A percentile compares a stretch with the other conserved stretches of the same genome.
These are phyloP conservation scores for Geopyxis carbonaria DNA, from an alignment of 495 filamentous ascomycete species.

Conservation along the genomic window DNA sequence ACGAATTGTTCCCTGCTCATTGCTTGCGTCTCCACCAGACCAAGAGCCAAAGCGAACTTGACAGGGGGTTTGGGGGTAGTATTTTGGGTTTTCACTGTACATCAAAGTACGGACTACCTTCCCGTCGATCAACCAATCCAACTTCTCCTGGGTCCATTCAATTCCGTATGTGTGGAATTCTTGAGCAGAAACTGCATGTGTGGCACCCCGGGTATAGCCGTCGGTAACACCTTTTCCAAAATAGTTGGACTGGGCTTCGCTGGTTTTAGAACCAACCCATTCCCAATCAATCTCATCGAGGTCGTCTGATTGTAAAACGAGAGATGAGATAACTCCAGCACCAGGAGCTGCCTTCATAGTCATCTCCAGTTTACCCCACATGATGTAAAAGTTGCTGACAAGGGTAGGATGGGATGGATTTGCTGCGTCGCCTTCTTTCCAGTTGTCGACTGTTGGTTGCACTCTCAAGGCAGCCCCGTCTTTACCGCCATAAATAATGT, in stretches of 20 bases:
- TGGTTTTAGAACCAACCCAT: constrained; percentile 50
- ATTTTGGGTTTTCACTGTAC: constrained; percentile 16
- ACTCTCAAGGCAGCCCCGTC: constrained; percentile 79
- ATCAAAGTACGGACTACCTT: constrained; percentile 47
- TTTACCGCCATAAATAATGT: constrained; percentile 49
- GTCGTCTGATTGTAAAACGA: constrained; percentile 76
- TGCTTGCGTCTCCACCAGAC: constrained; percentile 64
- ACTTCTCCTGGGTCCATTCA: constrained; percentile 59
- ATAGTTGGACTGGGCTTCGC: constrained; percentile 73
- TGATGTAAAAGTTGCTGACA: constrained; percentile 59
- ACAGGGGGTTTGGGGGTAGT: constrained; percentile 87
- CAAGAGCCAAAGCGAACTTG: constrained; percentile 71
- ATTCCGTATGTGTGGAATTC: constrained; percentile 78
- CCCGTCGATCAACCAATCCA: constrained; percentile 71
- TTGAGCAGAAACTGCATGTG: constrained; percentile 46
- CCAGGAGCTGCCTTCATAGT: constrained; percentile 56
- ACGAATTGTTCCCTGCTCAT: constrained; percentile 58
- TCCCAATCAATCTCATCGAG: constrained; percentile 93
- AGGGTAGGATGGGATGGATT: too few relatives aligned
- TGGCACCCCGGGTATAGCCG: constrained; percentile 53
- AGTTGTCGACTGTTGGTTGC: too few relatives aligned
- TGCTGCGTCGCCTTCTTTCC: constrained; percentile 61
- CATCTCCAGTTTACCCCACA: constrained; percentile 63
- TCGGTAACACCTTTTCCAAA: constrained; percentile 75
- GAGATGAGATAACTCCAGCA: constrained; percentile 58